Base-by-base conservation (phyloP, 108 stramenopile genomes). In the Fistulifera solaris region DNA sequence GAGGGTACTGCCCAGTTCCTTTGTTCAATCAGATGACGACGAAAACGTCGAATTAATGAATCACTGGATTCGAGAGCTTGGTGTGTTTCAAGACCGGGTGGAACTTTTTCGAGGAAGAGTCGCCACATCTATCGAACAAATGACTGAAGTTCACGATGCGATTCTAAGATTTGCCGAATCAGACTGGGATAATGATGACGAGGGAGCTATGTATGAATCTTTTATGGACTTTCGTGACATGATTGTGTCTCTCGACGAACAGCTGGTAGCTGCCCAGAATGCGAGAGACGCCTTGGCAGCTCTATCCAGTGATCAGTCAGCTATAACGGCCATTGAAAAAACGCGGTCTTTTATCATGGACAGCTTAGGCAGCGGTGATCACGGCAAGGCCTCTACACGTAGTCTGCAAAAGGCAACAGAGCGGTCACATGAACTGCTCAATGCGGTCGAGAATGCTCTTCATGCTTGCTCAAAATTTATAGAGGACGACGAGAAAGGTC, bases 31-130 rank as follows among this genome's bases (percentile, higher is more conserved):
- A 16, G 24, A 48, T 31, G 63, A 72, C 27, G 68, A 82, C 19
- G 62, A 74, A 19, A 68, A 82, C 40, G 44, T 73, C 43, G 68
- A 81, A 58, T 31, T 87, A 28, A 60, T 83, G 35, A 21, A 45
- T 44, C 86, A 87, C 64, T 87, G 81, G 81, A 67, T 87, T 46
- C 72, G 81, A 25, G 86, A 87, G 54, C 42, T 87, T 11, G 77
- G 81, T 65, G 49, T 45, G 10, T 83, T 87, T 58, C 75, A 83
- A 61, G 31, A 41, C 7, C 68, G 77, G 41, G 76, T 87, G 8
- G 38, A 47, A 4, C 49, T 38, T 7, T 71, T 83, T 35, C 53
- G 64, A 49, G 67, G 69, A 23, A 52, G 66, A 16, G 22, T 68
- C 19, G 40, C 42, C 21, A 21, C 50, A 15, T 50, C 38, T 27